phyloP scores from a whole-genome alignment of 1,284 basidiomycete genomes.

The Malassezia vespertilionis region DNA sequence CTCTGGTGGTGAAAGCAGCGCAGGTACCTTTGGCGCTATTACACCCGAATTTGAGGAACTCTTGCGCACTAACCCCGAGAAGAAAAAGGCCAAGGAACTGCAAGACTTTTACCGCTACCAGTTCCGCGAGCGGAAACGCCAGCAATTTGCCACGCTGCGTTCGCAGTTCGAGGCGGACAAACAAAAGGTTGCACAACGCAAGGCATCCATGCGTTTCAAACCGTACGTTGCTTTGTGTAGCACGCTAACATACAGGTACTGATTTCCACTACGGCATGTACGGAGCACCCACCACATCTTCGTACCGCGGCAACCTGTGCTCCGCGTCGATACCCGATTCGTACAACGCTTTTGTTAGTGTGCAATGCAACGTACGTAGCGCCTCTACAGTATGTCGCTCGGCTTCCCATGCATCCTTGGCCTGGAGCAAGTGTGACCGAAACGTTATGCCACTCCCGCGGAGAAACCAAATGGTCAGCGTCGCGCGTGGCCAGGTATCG shows the following conservation, averaged over 20 bases:
- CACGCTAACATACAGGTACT: background rate
- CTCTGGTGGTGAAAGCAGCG: slow-evolving; percentile 16
- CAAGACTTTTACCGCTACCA: slow-evolving; percentile 45
- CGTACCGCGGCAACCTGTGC: slow-evolving; percentile 1
- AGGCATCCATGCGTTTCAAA: slow-evolving; percentile 34
- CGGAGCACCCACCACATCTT: background rate
- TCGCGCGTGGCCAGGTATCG: background rate
- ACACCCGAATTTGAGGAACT: slow-evolving; percentile 21
- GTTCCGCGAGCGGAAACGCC: slow-evolving; percentile 35
- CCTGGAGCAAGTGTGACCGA: background rate
- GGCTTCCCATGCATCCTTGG: background rate
- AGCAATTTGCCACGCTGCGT: slow-evolving; percentile 35
- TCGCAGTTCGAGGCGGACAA: slow-evolving; percentile 41
- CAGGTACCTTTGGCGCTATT: slow-evolving; percentile 13
- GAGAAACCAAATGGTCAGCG: background rate
- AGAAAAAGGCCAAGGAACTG: slow-evolving; percentile 32
- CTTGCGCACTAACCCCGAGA: slow-evolving; percentile 19
- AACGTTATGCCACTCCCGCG: background rate
- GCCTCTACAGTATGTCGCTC: background rate
- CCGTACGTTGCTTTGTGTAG: slow-evolving; percentile 20
- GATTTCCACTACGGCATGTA: background rate
- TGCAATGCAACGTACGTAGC: slow-evolving; percentile 2
- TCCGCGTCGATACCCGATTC: slow-evolving; percentile 13
- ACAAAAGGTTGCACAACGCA: slow-evolving; percentile 35
- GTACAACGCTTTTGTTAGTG: slow-evolving; percentile 6